Percentiles rank a stretch among this genome's conserved stretches.
Evolutionary conservation across 2,329 filamentous ascomycete genomes (phyloP).

Genomic region (Decorospora gaudefroyi): DNA sequence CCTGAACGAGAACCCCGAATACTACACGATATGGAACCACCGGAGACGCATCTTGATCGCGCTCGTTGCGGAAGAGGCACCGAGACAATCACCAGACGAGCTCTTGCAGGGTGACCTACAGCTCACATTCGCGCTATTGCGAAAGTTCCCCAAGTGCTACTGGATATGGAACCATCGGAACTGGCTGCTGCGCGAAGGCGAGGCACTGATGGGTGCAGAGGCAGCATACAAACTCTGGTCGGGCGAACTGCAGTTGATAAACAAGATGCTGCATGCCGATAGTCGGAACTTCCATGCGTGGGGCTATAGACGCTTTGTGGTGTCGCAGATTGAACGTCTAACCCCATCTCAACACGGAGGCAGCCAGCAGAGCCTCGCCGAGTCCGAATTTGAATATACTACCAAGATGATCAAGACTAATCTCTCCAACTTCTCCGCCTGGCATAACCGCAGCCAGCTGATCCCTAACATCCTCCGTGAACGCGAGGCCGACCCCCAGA

Average conservation of each 20-base stretch:
- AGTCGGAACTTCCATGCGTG: constrained; percentile 95
- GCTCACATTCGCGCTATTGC: constrained; percentile 82
- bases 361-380: constrained; percentile 63
- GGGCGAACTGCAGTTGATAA: constrained; percentile 78
- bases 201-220: constrained; percentile 61
- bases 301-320: constrained; percentile 82
- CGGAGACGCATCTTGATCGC: constrained; percentile 73
- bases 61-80: constrained; percentile 53
- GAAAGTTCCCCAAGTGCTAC: constrained; percentile 93
- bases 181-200: constrained; percentile 79
- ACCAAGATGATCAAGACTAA: constrained; percentile 83
- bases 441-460: constrained; percentile 87
- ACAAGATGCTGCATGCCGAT: constrained; percentile 86
- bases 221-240: constrained; percentile 73
- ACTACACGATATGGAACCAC: constrained; percentile 90
- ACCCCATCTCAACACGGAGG: not conserved
- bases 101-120: constrained; percentile 73
- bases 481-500: constrained; percentile 64
- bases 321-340: constrained; percentile 71
- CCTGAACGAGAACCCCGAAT: constrained; percentile 78
- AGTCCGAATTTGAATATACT: constrained; percentile 86
- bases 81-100: constrained; percentile 48
- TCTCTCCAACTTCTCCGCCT: constrained; percentile 94
- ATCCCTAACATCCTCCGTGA: constrained; percentile 77
- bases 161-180: constrained; percentile 98